A percentile compares a stretch with the other conserved stretches of the same genome.
phyloP scores from a whole-genome alignment of 768 basidiomycete genomes.

The Suillus tomentosus region DNA sequence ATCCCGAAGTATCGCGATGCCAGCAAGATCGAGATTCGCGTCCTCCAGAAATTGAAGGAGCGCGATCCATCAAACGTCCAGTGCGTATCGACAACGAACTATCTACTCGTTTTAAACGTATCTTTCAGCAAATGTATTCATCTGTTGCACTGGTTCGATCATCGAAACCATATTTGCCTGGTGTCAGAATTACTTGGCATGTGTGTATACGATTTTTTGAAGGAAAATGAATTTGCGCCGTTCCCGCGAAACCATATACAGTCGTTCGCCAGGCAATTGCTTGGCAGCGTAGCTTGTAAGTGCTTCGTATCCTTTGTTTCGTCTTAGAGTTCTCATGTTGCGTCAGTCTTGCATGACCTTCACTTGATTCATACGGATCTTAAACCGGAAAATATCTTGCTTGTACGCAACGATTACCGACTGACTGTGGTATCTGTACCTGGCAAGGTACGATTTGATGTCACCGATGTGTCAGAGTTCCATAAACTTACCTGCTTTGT shows the following conservation, averaged over 20 bases:
- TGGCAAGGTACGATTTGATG: conserved; percentile 55
- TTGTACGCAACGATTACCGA: conserved; percentile 82
- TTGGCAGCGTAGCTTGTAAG: conserved; percentile 93
- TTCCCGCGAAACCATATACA: conserved; percentile 98
- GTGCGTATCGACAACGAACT: conserved; percentile 51
- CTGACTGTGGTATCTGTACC: conserved; percentile 58
- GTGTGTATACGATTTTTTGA: conserved; percentile 98
- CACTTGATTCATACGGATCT: conserved; percentile 96
- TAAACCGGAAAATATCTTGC: conserved; percentile 97
- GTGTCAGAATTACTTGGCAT: conserved; percentile 95
- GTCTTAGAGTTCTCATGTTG: conserved; percentile 9
- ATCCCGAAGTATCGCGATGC: conserved; percentile 99
- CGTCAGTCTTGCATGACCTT: conserved; percentile 84
- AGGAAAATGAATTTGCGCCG: conserved; percentile 95
- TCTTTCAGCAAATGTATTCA: conserved; percentile 92
- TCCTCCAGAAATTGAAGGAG: conserved; percentile 88
- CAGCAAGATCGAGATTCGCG: conserved; percentile 96
- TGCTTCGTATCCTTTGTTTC: conserved; percentile 21
- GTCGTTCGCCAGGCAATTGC: conserved; percentile 88
- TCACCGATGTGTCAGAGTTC: conserved; percentile 8
- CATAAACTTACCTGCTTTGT: conserved; percentile 19
- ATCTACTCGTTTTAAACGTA: conserved; percentile 10
- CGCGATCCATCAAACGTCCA: conserved; percentile 85
- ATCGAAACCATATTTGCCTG: conserved; percentile 95
- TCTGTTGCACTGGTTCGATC: conserved; percentile 92